phyloP scores from a whole-genome alignment of 2,329 filamentous ascomycete genomes.

The Dactylellina sp. region DNA sequence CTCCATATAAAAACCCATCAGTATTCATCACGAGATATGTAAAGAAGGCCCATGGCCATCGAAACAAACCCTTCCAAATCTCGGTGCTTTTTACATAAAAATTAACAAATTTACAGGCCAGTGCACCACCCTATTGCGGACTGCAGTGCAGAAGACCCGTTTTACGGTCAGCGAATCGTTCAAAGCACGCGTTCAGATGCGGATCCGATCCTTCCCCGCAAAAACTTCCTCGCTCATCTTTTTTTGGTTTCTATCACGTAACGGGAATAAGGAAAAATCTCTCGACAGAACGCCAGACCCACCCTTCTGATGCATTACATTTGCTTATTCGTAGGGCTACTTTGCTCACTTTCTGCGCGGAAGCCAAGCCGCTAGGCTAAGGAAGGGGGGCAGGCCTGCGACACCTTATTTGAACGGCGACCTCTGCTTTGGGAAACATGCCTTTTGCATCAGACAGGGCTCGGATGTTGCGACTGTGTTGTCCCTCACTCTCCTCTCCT shows the following conservation, averaged over 20 bases:
- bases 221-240: conserved; percentile 6
- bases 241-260: conserved; percentile 48
- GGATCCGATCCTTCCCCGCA: conserved; percentile 48
- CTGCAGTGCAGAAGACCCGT: not conserved
- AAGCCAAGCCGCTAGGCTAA: conserved; percentile 54
- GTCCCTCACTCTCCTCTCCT: not conserved
- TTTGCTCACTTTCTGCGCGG: conserved; percentile 22
- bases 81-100: conserved; percentile 13
- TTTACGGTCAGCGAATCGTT: conserved; percentile 52
- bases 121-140: not conserved
- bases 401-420: conserved; percentile 58
- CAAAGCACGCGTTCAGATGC: conserved; percentile 44
- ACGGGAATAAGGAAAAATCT: conserved; percentile 44
- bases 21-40: conserved; percentile 41
- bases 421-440: conserved; percentile 54
- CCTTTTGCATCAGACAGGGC: conserved; percentile 43
- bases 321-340: conserved; percentile 50
- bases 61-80: conserved; percentile 2
- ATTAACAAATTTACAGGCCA: not conserved
- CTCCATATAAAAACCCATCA: conserved; percentile 3
- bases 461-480: conserved; percentile 8
- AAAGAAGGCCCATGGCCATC: conserved; percentile 3
- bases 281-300: conserved; percentile 11
- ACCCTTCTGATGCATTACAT: conserved; percentile 15
- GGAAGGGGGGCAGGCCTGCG: conserved; percentile 33